Evolutionary conservation across 2,329 filamentous ascomycete species (phyloP).

Genomic region (Beauveria brongniartii): DNA sequence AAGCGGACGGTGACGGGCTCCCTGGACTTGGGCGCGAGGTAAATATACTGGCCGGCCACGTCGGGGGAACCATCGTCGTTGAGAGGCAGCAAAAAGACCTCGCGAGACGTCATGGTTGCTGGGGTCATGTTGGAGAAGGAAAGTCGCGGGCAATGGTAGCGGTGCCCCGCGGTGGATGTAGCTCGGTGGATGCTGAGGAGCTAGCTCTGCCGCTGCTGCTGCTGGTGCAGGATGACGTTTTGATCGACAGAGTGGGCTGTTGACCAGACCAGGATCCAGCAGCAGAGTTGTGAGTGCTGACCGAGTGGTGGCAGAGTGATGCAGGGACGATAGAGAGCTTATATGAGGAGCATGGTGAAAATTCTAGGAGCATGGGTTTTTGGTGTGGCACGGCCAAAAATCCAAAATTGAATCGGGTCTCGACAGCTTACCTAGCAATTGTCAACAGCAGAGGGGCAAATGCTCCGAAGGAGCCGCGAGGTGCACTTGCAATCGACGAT

Average conservation of each 20-base stretch:
- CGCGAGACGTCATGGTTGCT: constrained; percentile 54
- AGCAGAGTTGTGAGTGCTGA: background rate
- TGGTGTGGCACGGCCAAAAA: background rate
- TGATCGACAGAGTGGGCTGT: background rate
- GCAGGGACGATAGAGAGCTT: background rate
- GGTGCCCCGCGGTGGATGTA: constrained; percentile 11
- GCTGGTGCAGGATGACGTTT: background rate
- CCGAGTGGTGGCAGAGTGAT: background rate
- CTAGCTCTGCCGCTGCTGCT: background rate
- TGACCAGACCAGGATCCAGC: background rate
- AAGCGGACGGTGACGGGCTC: constrained; percentile 79
- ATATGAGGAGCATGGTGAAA: constrained; percentile 1
- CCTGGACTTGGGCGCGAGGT: constrained; percentile 66
- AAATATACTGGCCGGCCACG: constrained; percentile 83
- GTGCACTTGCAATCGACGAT: constrained; percentile 2
- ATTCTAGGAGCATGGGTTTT: background rate
- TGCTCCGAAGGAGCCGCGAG: constrained; percentile 4
- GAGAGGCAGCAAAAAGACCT: constrained; percentile 82
- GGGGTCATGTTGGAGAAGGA: constrained; percentile 44
- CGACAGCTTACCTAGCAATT: background rate
- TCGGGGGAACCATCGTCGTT: constrained; percentile 90
- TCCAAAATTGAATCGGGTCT: background rate
- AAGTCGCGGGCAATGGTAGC: constrained; percentile 8
- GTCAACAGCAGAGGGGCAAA: constrained; percentile 5
- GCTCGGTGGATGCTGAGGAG: background rate